Conservation (phyloP, 805 yeast species). For the Isabelozyma pseudorhagii region DNA sequence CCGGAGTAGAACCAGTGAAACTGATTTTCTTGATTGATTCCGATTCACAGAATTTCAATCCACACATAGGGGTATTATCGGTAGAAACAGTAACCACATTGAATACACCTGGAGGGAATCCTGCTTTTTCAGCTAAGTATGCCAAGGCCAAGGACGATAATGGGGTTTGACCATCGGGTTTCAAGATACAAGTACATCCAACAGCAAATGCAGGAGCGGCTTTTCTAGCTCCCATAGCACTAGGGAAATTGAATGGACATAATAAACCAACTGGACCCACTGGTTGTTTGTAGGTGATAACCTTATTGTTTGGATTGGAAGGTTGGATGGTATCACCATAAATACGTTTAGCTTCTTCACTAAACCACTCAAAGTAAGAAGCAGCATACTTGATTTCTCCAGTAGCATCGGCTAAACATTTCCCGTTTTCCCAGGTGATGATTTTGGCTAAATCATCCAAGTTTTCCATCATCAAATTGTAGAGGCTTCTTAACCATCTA, state of each 20-base stretch:
- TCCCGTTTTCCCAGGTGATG: conserved; percentile 61
- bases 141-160: conserved; percentile 57
- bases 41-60: conserved; percentile 52
- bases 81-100: conserved; percentile 48
- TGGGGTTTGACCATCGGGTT: conserved; percentile 64
- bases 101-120: conserved; percentile 57
- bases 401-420: conserved; percentile 48
- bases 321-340: conserved; percentile 61
- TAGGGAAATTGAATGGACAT: conserved; percentile 68
- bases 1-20: conserved; percentile 75
- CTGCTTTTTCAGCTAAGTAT: conserved; percentile 53
- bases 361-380: conserved; percentile 42
- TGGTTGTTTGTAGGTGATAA: conserved; percentile 54
- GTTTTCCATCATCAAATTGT: conserved; percentile 51
- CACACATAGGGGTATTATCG: conserved; percentile 51
- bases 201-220: conserved; percentile 66
- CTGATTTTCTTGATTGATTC: conserved; percentile 61
- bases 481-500: conserved; percentile 47
- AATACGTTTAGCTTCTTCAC: conserved; percentile 55
- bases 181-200: conserved; percentile 59
- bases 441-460: conserved; percentile 55
- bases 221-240: conserved; percentile 65
- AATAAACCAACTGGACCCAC: conserved; percentile 63
- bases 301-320: conserved; percentile 46
- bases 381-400: conserved; percentile 62